Conservation (phyloP, 164 flowering plant genomes). For the Litsea cubeba region DNA sequence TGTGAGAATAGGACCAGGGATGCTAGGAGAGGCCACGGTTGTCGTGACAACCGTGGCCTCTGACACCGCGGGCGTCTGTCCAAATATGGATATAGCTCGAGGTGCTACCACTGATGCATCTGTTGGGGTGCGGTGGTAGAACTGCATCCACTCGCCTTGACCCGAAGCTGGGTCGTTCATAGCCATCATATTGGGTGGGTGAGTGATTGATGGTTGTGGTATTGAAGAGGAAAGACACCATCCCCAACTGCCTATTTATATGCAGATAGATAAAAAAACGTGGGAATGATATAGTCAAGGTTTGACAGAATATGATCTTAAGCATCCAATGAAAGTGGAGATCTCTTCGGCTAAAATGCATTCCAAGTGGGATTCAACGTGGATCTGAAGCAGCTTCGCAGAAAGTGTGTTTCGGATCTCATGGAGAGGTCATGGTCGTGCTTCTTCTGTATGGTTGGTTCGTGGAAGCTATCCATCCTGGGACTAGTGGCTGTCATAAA, state of each 20-base stretch:
- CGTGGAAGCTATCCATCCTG: background rate
- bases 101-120: background rate
- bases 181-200: conserved; percentile 1
- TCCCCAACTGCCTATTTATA: background rate
- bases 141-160: conserved; percentile 36
- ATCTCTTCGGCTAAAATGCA: too few species aligned
- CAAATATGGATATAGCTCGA: background rate
- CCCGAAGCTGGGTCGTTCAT: conserved; percentile 33
- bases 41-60: conserved; percentile 27
- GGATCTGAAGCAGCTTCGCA: background rate
- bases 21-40: conserved; percentile 12
- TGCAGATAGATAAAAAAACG: background rate
- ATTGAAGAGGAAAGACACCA: background rate
- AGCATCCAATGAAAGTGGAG: too few species aligned
- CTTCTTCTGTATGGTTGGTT: background rate
- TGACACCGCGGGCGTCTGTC: conserved; percentile 5
- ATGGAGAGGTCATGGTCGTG: too few species aligned
- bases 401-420: too few species aligned
- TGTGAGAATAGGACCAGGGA: background rate
- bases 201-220: background rate
- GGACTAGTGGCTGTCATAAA: background rate
- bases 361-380: background rate
- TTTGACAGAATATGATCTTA: too few species aligned
- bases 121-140: conserved; percentile 20
- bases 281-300: too few species aligned